Conservation (phyloP, 257 asterid genomes). For the Solanum tacnaense region DNA sequence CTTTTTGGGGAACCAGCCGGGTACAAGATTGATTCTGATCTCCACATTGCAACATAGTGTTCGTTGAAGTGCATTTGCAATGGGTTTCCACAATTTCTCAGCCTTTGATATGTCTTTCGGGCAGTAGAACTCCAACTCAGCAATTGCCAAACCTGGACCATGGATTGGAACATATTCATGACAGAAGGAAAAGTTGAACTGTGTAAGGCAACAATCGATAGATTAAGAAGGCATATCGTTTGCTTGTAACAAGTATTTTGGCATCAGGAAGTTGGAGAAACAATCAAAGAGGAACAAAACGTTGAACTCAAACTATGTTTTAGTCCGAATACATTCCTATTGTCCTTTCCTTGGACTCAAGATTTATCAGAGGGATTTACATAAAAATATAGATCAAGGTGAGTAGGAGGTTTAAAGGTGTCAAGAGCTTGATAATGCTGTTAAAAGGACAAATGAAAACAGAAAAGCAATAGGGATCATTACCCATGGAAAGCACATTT, state of each 20-base stretch:
- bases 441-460: neutral
- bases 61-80: constrained; percentile 71
- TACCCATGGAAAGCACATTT: neutral
- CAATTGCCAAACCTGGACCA: constrained; percentile 59
- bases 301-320: neutral
- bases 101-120: constrained; percentile 59
- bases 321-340: neutral
- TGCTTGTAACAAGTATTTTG: neutral
- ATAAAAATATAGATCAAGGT: neutral
- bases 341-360: neutral
- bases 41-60: constrained; percentile 64
- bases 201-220: neutral
- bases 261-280: neutral
- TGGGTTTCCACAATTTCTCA: constrained; percentile 76
- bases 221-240: neutral
- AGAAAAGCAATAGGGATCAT: neutral
- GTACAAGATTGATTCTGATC: constrained; percentile 44
- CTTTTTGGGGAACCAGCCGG: constrained; percentile 11
- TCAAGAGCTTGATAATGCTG: neutral
- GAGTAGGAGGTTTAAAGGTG: neutral
- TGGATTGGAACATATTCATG: neutral
- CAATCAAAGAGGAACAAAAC: neutral
- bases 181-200: neutral
- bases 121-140: constrained; percentile 59
- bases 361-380: neutral